Percentiles rank a stretch among this genome's conserved stretches.
Conservation (phyloP, 305 asterid species). For the Solanum hybrid region DNA sequence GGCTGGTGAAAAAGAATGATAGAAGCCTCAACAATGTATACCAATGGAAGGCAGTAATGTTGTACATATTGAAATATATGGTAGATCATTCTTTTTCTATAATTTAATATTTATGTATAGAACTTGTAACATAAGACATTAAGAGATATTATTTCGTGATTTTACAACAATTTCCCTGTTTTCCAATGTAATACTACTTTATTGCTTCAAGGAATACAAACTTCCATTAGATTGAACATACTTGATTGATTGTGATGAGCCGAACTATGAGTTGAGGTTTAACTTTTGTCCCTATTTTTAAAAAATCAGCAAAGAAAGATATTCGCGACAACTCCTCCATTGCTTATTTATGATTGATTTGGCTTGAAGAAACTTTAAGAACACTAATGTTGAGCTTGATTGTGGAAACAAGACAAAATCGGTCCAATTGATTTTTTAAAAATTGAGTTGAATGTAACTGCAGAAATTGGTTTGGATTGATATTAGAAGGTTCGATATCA, state of each 20-base stretch:
- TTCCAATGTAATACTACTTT: not conserved
- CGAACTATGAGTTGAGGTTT: too few species aligned
- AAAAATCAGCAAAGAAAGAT: too few species aligned
- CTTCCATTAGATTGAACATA: not conserved
- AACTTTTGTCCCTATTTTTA: too few species aligned
- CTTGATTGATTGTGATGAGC: too few species aligned
- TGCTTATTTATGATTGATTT: not conserved
- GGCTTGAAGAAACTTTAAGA: not conserved
- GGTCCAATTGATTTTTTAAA: not conserved
- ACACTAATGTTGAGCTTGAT: not conserved
- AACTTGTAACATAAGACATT: not conserved
- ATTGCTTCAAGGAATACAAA: not conserved
- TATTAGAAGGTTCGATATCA: not conserved
- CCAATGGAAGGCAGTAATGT: not conserved
- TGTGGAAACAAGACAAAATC: not conserved
- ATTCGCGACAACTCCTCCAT: not conserved
- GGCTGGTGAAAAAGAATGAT: slow-evolving; percentile 15
- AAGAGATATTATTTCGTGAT: not conserved
- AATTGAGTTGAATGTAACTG: not conserved
- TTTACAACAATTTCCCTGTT: not conserved
- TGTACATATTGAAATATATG: not conserved
- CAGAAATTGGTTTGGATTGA: not conserved
- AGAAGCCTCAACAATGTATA: not conserved
- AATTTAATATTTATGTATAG: not conserved
- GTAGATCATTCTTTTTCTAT: not conserved